phyloP scores from a whole-genome alignment of 208 protist genomes.

The Leishmania tarentolae region DNA sequence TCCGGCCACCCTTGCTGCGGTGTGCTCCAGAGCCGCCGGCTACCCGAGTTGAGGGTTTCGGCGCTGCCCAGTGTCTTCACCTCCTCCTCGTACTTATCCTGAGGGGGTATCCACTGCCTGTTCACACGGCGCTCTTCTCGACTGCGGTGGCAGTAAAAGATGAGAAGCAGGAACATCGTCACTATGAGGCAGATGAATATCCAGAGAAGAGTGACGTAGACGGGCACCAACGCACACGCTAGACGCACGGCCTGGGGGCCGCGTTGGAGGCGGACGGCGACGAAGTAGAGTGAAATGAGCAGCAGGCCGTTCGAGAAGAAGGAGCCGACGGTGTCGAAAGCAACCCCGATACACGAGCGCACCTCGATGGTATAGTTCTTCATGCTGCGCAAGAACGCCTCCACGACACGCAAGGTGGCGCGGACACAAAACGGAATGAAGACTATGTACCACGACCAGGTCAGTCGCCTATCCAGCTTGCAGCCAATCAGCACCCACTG shows the following conservation, averaged over 20 bases:
- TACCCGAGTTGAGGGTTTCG: conserved; percentile 23
- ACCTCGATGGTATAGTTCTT: conserved; percentile 77
- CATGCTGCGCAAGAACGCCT: conserved; percentile 76
- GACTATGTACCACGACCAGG: conserved; percentile 74
- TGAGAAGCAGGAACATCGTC: conserved; percentile 64
- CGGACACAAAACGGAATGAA: conserved; percentile 77
- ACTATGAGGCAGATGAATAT: conserved; percentile 66
- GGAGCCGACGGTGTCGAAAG: conserved; percentile 82
- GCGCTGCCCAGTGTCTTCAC: conserved; percentile 15
- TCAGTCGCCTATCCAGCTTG: conserved; percentile 61
- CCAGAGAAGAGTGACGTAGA: conserved; percentile 75
- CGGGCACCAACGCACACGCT: conserved; percentile 61
- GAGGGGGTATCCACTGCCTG: conserved; percentile 46
- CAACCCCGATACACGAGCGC: conserved; percentile 52
- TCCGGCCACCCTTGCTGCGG: conserved; percentile 56
- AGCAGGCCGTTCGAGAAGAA: conserved; percentile 85
- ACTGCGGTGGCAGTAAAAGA: conserved; percentile 25
- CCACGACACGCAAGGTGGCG: conserved; percentile 63
- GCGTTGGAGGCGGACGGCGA: conserved; percentile 69
- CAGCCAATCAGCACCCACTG: conserved; percentile 81
- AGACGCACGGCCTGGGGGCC: conserved; percentile 47
- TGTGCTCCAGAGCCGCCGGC: conserved; percentile 23
- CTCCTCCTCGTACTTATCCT: conserved; percentile 34
- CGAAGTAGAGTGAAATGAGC: conserved; percentile 82
- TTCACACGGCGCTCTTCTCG: conserved; percentile 46